Evolutionary conservation across 768 basidiomycete species (phyloP).

Genomic region (Suillus paluster): DNA sequence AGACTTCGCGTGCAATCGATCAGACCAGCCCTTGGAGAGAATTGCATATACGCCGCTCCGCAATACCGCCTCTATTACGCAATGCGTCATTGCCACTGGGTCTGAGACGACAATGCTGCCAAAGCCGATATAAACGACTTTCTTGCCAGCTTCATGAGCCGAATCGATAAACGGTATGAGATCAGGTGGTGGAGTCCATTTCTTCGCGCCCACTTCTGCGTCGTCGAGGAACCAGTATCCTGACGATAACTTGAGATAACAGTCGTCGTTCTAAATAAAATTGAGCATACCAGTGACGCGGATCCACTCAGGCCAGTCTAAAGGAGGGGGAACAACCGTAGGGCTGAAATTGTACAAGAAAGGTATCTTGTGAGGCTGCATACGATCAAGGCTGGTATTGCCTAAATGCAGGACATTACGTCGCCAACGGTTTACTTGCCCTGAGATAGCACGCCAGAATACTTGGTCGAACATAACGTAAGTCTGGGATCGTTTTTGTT

Average conservation of each 20-base stretch:
- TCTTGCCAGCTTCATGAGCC: constrained; percentile 77
- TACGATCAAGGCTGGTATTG: constrained; percentile 88
- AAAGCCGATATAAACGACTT: constrained; percentile 97
- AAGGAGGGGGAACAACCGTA: constrained; percentile 84
- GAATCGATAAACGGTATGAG: constrained; percentile 82
- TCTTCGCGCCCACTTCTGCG: constrained; percentile 85
- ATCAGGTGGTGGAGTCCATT: constrained; percentile 86
- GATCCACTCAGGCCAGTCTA: constrained; percentile 99
- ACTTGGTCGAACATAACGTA: constrained; percentile 98
- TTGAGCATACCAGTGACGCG: constrained; percentile 73
- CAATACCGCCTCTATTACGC: constrained; percentile 85
- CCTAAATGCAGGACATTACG: constrained; percentile 74
- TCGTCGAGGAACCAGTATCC: constrained; percentile 98
- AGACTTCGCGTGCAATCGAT: constrained; percentile 75
- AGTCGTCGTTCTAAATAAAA: constrained; percentile 9
- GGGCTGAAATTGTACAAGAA: constrained; percentile 99
- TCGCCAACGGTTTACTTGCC: constrained; percentile 95
- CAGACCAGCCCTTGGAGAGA: constrained; percentile 98
- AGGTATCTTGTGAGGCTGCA: constrained; percentile 97
- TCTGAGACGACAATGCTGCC: constrained; percentile 97
- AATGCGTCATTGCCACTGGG: constrained; percentile 89
- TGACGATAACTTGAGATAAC: constrained; percentile 29
- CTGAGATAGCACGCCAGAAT: constrained; percentile 94
- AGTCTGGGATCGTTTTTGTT: constrained; percentile 49
- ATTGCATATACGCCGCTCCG: constrained; percentile 90